Evolutionary conservation across 1,284 basidiomycete species (phyloP).

Genomic region (Cerioporus squamosus): DNA sequence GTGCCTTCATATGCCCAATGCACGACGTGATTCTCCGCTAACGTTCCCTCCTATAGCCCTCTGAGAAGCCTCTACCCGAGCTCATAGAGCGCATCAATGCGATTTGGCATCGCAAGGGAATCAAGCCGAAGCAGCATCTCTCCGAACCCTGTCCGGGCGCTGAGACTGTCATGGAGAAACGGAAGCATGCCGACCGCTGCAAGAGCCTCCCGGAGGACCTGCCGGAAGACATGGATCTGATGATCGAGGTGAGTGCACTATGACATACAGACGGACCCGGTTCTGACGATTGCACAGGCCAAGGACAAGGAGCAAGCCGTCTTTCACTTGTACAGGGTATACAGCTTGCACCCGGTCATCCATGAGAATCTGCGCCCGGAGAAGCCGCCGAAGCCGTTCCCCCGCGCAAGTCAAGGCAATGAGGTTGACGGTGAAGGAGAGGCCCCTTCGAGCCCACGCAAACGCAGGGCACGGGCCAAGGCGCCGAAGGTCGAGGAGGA

Average conservation of each 20-base stretch:
- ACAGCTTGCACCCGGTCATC: constrained; percentile 69
- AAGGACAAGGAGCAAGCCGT: constrained; percentile 96
- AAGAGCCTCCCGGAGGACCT: constrained; percentile 66
- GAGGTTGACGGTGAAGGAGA: not conserved
- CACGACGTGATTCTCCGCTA: constrained; percentile 1
- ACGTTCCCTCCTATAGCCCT: constrained; percentile 39
- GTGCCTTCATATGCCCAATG: constrained; percentile 14
- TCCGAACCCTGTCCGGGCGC: constrained; percentile 82
- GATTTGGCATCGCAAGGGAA: constrained; percentile 78
- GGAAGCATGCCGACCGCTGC: constrained; percentile 87
- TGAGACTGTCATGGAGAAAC: constrained; percentile 76
- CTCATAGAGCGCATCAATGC: constrained; percentile 76
- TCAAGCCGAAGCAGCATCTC: constrained; percentile 88
- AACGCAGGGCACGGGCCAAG: not conserved
- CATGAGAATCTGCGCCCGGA: constrained; percentile 50
- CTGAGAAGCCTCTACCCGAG: constrained; percentile 56
- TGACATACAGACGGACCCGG: not conserved
- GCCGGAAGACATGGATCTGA: constrained; percentile 64
- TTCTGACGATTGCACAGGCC: constrained; percentile 44
- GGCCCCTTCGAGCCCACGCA: not conserved
- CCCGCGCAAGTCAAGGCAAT: constrained; percentile 26
- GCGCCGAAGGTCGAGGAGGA: not conserved
- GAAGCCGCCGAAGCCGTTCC: constrained; percentile 45
- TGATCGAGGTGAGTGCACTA: constrained; percentile 73
- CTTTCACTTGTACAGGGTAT: constrained; percentile 82